phyloP scores from a whole-genome alignment of 2,329 filamentous ascomycete genomes.

The Dryadomyces quercivorus region DNA sequence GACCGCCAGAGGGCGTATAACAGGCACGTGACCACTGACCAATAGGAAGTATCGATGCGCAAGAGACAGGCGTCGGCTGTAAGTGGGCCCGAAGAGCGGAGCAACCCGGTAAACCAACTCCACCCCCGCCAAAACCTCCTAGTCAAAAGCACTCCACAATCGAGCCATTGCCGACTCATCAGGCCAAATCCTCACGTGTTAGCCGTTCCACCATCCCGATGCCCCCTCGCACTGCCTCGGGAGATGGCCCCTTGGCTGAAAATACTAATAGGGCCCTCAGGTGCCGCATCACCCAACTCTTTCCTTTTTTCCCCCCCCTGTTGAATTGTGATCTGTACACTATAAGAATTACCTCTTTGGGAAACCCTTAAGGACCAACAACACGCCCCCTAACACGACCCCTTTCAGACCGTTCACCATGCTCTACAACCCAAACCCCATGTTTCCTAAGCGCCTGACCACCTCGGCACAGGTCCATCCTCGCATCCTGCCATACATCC shows the following conservation, averaged over 20 bases:
- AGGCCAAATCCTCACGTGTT: slow-evolving; percentile 3
- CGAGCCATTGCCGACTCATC: slow-evolving; percentile 1
- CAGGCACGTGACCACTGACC: background rate
- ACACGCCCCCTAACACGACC: background rate
- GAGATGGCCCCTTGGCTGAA: background rate
- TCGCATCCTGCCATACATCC: slow-evolving; percentile 19
- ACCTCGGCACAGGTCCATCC: slow-evolving; percentile 19
- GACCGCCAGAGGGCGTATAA: background rate
- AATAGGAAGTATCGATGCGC: background rate
- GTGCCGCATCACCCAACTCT: no score
- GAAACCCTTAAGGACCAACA: no score
- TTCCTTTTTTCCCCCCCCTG: no score
- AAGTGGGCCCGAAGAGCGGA: background rate
- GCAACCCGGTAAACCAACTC: background rate
- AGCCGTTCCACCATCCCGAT: background rate
- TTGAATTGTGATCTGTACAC: no score
- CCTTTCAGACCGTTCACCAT: background rate
- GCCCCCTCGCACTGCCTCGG: background rate
- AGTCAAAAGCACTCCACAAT: slow-evolving; percentile 3
- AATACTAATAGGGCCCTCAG: background rate
- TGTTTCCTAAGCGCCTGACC: slow-evolving; percentile 7
- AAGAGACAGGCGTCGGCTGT: background rate
- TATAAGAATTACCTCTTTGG: no score
- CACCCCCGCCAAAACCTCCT: background rate
- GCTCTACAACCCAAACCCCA: background rate